These are phyloP conservation scores for Parmelia sp. DNA, from an alignment of 495 filamentous ascomycete species.

Conservation along the genomic window DNA sequence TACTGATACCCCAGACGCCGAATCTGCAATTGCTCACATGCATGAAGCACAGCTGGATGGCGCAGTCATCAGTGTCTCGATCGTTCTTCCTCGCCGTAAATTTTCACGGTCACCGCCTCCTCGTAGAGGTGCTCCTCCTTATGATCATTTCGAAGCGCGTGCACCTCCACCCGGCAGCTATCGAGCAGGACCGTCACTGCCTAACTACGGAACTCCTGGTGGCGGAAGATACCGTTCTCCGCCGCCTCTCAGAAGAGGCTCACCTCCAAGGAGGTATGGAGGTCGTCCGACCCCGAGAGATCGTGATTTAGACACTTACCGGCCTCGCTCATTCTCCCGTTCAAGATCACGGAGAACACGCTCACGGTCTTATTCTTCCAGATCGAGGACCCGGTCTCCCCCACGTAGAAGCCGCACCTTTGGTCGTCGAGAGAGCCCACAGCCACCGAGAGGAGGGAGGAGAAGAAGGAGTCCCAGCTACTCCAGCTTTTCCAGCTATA, in stretches of 20 bases:
- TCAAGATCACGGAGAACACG: conserved; percentile 39
- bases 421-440: conserved; percentile 30
- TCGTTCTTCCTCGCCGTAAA: conserved; percentile 76
- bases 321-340: conserved; percentile 41
- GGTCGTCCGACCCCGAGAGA: conserved; percentile 33
- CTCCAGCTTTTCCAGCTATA: conserved; percentile 47
- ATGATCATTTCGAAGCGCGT: conserved; percentile 32
- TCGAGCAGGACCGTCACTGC: conserved; percentile 25
- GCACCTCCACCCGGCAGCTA: conserved; percentile 30
- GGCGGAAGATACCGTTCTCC: conserved; percentile 25
- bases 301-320: conserved; percentile 43
- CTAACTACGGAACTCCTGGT: conserved; percentile 14
- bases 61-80: conserved; percentile 79
- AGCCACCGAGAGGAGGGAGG: conserved; percentile 32
- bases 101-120: conserved; percentile 49
- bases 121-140: conserved; percentile 30
- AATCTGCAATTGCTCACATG: conserved; percentile 91
- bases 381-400: conserved; percentile 25
- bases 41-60: conserved; percentile 96
- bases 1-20: conserved; percentile 67
- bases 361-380: conserved; percentile 27
- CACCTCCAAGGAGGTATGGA: conserved; percentile 36
- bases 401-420: conserved; percentile 32
- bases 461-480: conserved; percentile 51
- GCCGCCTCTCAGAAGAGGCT: conserved; percentile 32